Conservation (phyloP, 164 flowering plant species). For the Vitis riparia region DNA sequence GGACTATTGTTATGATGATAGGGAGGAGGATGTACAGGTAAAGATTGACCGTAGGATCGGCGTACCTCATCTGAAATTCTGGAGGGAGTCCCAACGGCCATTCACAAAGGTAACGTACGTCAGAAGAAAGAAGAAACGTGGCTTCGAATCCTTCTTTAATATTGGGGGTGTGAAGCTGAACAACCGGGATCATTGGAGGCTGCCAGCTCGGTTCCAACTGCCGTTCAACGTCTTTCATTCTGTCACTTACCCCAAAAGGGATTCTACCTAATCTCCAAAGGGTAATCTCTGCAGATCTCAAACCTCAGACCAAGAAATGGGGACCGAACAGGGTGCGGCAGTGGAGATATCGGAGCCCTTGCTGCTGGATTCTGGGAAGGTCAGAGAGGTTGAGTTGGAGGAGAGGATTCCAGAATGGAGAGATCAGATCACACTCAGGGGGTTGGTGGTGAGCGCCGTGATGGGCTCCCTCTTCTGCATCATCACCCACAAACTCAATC, state of each 20-base stretch:
- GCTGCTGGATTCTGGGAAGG: slow-evolving; percentile 16
- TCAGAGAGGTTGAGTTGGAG: slow-evolving; percentile 5
- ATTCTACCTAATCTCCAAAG: neutral
- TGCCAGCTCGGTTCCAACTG: neutral
- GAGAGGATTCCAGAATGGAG: slow-evolving; percentile 70
- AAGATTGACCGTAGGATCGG: too few relatives aligned
- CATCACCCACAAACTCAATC: slow-evolving; percentile 88
- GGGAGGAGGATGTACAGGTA: too few relatives aligned
- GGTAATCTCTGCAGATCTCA: neutral
- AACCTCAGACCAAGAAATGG: slow-evolving; percentile 29
- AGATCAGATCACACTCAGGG: slow-evolving; percentile 84
- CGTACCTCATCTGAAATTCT: too few relatives aligned
- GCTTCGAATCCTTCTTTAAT: too few relatives aligned
- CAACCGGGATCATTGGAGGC: neutral
- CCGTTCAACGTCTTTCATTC: neutral
- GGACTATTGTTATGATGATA: too few relatives aligned
- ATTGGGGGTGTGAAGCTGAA: neutral
- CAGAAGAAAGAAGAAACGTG: too few relatives aligned
- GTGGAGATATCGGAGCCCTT: slow-evolving; percentile 67
- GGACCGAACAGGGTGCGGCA: slow-evolving; percentile 27
- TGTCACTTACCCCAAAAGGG: neutral
- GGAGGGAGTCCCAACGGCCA: too few relatives aligned
- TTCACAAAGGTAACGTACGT: too few relatives aligned
- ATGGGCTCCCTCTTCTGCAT: slow-evolving; percentile 76
- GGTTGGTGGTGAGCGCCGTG: slow-evolving; percentile 62